phyloP scores from a whole-genome alignment of 2,329 filamentous ascomycete genomes.

The Zymoseptoria brevis region DNA sequence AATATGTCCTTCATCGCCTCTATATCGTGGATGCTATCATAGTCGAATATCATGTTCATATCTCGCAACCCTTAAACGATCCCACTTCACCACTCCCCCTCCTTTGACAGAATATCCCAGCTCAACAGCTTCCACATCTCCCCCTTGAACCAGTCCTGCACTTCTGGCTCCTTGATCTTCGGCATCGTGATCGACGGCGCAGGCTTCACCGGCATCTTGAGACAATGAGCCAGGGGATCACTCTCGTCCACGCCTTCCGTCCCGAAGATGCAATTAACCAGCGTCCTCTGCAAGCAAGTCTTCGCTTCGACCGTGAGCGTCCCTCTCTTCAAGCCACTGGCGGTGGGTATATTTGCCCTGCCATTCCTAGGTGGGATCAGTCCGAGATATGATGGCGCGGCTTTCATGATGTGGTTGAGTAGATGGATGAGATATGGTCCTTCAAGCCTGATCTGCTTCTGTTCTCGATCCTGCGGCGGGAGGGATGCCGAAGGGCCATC shows the following conservation, averaged over 20 bases:
- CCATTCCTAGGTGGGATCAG: conserved; percentile 10
- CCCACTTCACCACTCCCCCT: conserved; percentile 8
- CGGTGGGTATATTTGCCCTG: conserved; percentile 22
- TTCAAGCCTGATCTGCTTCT: conserved; percentile 27
- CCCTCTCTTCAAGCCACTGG: conserved; percentile 24
- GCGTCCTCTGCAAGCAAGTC: conserved; percentile 38
- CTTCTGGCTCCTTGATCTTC: conserved; percentile 34
- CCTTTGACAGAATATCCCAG: conserved; percentile 43
- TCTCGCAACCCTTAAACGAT: neutral
- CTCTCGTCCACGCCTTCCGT: conserved; percentile 23
- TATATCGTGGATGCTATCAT: neutral
- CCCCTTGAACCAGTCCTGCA: conserved; percentile 47
- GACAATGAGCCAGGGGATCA: conserved; percentile 35
- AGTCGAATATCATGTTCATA: neutral
- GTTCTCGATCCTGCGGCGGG: conserved; percentile 8
- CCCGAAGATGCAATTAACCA: conserved; percentile 37
- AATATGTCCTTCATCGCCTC: no score
- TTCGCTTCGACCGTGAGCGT: conserved; percentile 32
- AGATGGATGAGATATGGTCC: conserved; percentile 36
- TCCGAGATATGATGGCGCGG: conserved; percentile 32
- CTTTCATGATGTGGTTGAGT: conserved; percentile 33
- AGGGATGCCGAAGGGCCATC: conserved; percentile 16
- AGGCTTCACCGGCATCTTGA: conserved; percentile 33
- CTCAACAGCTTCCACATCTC: conserved; percentile 52
- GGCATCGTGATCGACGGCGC: conserved; percentile 21